Evolutionary conservation across 2,329 filamentous ascomycete genomes (phyloP), one percentile per base, ranked within the genome.

Genomic region (Hymenoscyphus linearis): DNA sequence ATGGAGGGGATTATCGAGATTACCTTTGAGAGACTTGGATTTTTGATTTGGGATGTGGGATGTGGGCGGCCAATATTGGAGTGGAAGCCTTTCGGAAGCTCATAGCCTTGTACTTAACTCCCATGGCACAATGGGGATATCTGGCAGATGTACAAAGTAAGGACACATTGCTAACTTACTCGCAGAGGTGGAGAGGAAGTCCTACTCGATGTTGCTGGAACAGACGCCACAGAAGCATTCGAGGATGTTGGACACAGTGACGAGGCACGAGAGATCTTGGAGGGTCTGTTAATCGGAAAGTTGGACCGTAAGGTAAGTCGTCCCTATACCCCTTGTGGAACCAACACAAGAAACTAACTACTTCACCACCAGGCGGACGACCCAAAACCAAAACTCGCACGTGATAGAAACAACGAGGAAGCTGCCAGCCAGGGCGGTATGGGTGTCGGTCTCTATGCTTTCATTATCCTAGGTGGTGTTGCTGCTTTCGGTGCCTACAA

Each of bases 221-320:
- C 96, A 80, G 95, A 99, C 78, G 89, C 90, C 72, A 96, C 93
- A 71, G 95, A 98, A 80, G 93, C 95, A 65, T 99, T 99, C 76
- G 95, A 99, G 82, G 95, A 99, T 78, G 95, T 99, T 73, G 95
- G 95, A 74, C 95, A 99, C 88, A 96, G 90, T 72, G 95, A 99
- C 78, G 95, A 99, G 83, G 95, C 95, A 69, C 89, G 95, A 69
- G 93, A 98, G 81, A 93, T 96, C 69, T 86, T 99, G 61, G 86
- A 89, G 35, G 85, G 85, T 72, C 80, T 96, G 67, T 78, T 86
- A 58, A 83, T 95, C 68, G 93, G 91, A 67, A 82, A 74, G 40
- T 78, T 97, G 76, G 96, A 96, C 86, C 85, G 91, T 76, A 75
- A 84, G 82, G 91, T 96, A 83, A 72, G 86, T 53, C 75, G 18